Evolutionary conservation across 306 rosid genomes (phyloP), one percentile per base, ranked within the genome.

Genomic region (Malus sieversii): DNA sequence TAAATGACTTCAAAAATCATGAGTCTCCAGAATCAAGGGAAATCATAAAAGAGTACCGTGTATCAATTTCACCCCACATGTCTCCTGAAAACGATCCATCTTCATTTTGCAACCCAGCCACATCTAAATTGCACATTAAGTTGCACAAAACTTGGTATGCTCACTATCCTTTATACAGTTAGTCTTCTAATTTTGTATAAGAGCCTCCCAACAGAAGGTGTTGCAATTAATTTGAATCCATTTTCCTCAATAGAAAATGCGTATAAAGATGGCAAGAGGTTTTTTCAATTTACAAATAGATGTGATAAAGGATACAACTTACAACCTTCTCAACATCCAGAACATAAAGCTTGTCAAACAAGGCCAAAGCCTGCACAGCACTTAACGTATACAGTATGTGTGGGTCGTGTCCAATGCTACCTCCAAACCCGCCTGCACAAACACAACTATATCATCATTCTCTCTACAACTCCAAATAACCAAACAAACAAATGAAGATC

Each of bases 61-160:
- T 90, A 82, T 92, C 98, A 77, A 92, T 82, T 85, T 95, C 98
- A 83, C 96, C 98, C 93, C 97, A 92, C 61, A 85, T 84, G 78
- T 94, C 97, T 72, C 97, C 97, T 5, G 98, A 90, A 90, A 95
- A 92, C 57, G 97, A 92, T 72, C 98, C 97, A 80, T 92, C 98
- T 83, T 87, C 92, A 75, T 87, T 92, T 86, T 95, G 98, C 81
- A 95, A 85, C 79, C 90, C 81, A 59, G 87, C 92, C 76, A 90
- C 74, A 82, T 90, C 96, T 92, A 77, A 75, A 73, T 33, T 64
- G 40, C 38, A 70, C 46, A 70, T 82, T 87, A 92, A 89, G 93
- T 70, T 52, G 68, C 67, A 82, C 81, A 79, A 70, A 65, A 67
- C 9, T 25, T 5, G 10, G 40, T 23, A 51, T 7, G n/a, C 12